Evolutionary conservation across 2,329 filamentous ascomycete species (phyloP).

Genomic region (Fusarium falciforme): DNA sequence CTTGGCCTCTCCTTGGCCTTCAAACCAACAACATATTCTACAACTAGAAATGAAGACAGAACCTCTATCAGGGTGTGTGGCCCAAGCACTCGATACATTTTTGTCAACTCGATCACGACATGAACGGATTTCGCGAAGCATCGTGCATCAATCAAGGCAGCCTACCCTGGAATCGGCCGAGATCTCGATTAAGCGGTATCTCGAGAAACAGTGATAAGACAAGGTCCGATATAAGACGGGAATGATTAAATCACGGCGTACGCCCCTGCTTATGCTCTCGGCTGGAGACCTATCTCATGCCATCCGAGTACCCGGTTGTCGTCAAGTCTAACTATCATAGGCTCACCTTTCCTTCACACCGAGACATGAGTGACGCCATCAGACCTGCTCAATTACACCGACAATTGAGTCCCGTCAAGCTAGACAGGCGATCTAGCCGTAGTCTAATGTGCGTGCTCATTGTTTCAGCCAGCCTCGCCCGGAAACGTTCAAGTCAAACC

Average conservation of each 20-base stretch:
- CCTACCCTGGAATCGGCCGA: background rate
- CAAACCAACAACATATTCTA: background rate
- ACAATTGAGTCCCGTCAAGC: background rate
- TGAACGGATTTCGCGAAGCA: background rate
- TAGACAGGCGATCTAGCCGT: background rate
- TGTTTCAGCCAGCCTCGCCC: background rate
- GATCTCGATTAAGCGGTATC: background rate
- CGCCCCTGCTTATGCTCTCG: background rate
- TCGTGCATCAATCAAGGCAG: background rate
- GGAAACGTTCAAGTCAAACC: background rate
- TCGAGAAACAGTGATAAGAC: background rate
- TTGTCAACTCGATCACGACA: background rate
- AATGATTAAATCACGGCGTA: background rate
- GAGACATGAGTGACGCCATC: background rate
- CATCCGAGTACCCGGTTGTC: background rate
- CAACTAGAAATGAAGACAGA: background rate
- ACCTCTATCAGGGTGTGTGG: fast-evolving
- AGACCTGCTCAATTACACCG: background rate
- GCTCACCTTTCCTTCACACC: background rate
- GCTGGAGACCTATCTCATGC: background rate
- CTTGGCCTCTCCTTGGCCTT: background rate
- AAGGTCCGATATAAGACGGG: background rate
- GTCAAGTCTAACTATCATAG: background rate
- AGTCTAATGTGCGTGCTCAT: background rate
- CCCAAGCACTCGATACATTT: background rate